Base-by-base conservation (phyloP, 441 rosid species). In the Adansonia grandidieri region DNA sequence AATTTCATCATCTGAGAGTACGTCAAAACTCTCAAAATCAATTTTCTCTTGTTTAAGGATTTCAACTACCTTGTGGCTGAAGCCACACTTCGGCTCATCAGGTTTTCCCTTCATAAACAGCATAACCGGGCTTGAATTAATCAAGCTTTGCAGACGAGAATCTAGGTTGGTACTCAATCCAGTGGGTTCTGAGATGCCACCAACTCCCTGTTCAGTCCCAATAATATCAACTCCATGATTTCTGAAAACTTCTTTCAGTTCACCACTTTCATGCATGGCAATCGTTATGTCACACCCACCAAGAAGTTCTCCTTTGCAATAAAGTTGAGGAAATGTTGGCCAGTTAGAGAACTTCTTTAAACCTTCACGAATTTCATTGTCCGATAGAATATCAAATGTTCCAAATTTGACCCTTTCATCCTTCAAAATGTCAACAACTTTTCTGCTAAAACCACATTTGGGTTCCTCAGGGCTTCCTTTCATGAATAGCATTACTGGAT, bases 241-340 rank as follows among this genome's bases (percentile, higher is more conserved):
- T 79, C 79, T 86, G 66, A 96, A 83, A 32, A 90, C 88, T 11
- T 91, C 96, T 86, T 88, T 88, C 37, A 96, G 81, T 78, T 96
- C 99, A 76, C 97, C 98, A 82, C 88, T 89, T 78, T 93, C 87
- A 61, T 94, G 98, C 99, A 96, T 96, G 50, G 98, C 90, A 60
- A 88, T 88, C 58, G 28, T 90, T 40, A 96, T 96, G 83, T 96
- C 99, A 83, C 87, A 86, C 66, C 99, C 99, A 79, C 99, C 99
- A 47, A 96, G 91, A 71, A 96, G 95, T 80, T 96, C 98, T 51
- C 98, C 98, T 19, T 88, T 94, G 91, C 90, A 90, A 82, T 91
- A 96, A 64, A 96, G 89, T 88, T 94, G 98, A 83, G 99, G 99
- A 83, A 82, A 96, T 47, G 99, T 96, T 17, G 99, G 99, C 99